Evolutionary conservation across 495 filamentous ascomycete species (phyloP).

Genomic region (Copromyces sp.): DNA sequence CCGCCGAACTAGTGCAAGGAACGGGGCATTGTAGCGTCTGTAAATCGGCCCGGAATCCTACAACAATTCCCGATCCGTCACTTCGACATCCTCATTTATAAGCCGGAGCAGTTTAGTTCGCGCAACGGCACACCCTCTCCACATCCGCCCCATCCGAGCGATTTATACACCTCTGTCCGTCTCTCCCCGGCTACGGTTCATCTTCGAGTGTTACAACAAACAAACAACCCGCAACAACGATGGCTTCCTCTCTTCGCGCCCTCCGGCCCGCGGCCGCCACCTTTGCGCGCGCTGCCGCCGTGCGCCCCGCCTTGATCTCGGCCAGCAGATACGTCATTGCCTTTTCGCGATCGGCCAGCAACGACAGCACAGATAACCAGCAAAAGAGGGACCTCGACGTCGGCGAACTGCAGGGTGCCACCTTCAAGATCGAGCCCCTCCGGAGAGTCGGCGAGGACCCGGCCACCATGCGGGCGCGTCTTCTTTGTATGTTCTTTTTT

Average conservation of each 20-base stretch:
- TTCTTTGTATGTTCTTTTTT: conserved; percentile 62
- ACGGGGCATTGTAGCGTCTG: background rate
- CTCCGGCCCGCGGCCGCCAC: conserved; percentile 2
- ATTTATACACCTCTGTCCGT: background rate
- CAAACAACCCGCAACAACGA: background rate
- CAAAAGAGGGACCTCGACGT: conserved; percentile 57
- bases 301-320: conserved; percentile 1
- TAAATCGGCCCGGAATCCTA: background rate
- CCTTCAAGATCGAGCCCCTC: conserved; percentile 83
- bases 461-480: conserved; percentile 73
- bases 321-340: conserved; percentile 1
- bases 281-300: conserved; percentile 15
- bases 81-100: background rate
- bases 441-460: conserved; percentile 69
- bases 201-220: background rate
- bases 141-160: background rate
- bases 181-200: background rate
- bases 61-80: background rate
- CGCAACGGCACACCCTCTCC: background rate
- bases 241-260: conserved; percentile 1
- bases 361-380: conserved; percentile 7
- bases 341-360: background rate
- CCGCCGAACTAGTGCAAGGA: background rate
- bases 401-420: conserved; percentile 82
- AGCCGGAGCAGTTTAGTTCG: background rate